Evolutionary conservation across 2,329 filamentous ascomycete species (phyloP).

Genomic region (Incumbomyces delicatus): DNA sequence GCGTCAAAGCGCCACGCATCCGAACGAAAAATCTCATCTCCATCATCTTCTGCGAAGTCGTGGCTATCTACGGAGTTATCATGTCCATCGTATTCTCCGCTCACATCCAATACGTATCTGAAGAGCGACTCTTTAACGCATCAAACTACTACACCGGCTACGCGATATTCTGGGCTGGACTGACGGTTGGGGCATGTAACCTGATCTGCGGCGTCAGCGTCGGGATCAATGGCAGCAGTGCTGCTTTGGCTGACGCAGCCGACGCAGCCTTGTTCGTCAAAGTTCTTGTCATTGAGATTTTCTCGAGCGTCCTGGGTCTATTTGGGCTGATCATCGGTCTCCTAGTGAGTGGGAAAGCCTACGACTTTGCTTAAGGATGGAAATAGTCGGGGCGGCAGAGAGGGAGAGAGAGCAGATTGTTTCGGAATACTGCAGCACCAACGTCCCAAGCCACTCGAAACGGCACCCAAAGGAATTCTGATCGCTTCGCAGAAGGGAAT

Average conservation of each 20-base stretch:
- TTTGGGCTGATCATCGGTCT: constrained; percentile 95
- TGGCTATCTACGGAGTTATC: constrained; percentile 99
- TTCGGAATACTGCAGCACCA: too few relatives aligned
- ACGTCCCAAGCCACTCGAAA: too few relatives aligned
- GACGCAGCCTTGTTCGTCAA: constrained; percentile 95
- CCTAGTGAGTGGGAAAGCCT: constrained; percentile 73
- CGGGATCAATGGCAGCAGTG: constrained; percentile 95
- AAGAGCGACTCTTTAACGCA: constrained; percentile 58
- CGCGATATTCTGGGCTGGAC: constrained; percentile 88
- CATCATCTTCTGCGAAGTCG: constrained; percentile 99
- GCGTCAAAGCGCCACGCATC: constrained; percentile 93
- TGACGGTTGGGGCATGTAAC: constrained; percentile 94
- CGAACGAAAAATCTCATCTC: constrained; percentile 99
- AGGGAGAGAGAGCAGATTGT: too few relatives aligned
- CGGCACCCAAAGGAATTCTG: too few relatives aligned
- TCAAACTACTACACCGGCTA: constrained; percentile 90
- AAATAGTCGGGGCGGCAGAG: too few relatives aligned
- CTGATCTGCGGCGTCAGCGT: constrained; percentile 92
- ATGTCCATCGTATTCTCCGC: constrained; percentile 98
- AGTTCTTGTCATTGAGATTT: constrained; percentile 98
- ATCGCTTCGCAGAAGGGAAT: too few relatives aligned
- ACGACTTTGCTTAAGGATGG: constrained; percentile 47
- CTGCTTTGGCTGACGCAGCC: constrained; percentile 88
- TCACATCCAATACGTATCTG: constrained; percentile 61
- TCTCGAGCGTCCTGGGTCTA: constrained; percentile 91